Percentiles rank a stretch among this genome's conserved stretches.
Evolutionary conservation across 1,139 yeast species (phyloP).

Genomic region (Cylindricascospora bacillispora): DNA sequence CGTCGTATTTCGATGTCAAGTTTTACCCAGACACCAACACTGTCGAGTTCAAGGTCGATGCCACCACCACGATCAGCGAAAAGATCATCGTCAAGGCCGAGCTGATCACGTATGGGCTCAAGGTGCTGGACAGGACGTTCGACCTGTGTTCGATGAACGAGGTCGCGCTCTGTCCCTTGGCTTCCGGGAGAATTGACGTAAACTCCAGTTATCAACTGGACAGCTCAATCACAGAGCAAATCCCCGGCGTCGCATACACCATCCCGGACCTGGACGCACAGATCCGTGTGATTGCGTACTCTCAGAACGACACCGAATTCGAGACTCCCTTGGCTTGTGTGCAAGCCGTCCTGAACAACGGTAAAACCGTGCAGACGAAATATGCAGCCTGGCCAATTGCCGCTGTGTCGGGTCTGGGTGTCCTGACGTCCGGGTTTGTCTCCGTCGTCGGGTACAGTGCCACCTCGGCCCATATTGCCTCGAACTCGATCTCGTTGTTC

Average conservation of each 20-base stretch:
- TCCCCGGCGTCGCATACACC: constrained; percentile 79
- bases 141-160: constrained; percentile 51
- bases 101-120: constrained; percentile 77
- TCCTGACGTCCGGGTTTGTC: constrained; percentile 73
- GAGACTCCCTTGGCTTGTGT: constrained; percentile 70
- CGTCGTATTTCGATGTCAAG: constrained; percentile 69
- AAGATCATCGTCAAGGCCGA: constrained; percentile 55
- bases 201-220: constrained; percentile 37
- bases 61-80: constrained; percentile 69
- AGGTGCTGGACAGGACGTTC: constrained; percentile 41
- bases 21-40: constrained; percentile 55
- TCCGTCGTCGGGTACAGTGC: constrained; percentile 82
- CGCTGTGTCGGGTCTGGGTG: constrained; percentile 77
- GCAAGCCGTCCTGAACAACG: constrained; percentile 75
- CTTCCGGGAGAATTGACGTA: constrained; percentile 78
- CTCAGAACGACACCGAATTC: constrained; percentile 29
- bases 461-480: constrained; percentile 94
- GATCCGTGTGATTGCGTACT: constrained; percentile 59
- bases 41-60: constrained; percentile 56
- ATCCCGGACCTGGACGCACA: constrained; percentile 92
- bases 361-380: constrained; percentile 86
- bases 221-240: constrained; percentile 32
- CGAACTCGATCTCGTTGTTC: constrained; percentile 85
- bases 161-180: constrained; percentile 64
- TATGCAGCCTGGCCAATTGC: constrained; percentile 98